These are phyloP conservation scores for Rubus parviflorus DNA, from an alignment of 306 rosid species.

Conservation along the genomic window DNA sequence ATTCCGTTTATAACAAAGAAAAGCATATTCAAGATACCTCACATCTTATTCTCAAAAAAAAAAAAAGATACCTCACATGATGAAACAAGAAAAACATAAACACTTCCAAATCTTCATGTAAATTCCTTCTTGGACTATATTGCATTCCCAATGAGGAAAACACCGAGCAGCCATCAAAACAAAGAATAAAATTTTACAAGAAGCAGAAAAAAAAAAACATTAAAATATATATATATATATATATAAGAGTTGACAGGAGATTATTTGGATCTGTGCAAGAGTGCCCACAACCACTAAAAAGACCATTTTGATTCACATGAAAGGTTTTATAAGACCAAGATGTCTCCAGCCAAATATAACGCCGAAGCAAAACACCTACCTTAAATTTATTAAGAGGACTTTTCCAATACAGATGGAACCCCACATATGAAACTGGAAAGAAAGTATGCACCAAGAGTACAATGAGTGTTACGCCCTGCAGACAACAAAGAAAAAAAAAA, in stretches of 20 bases:
- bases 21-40: not conserved
- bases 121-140: not conserved
- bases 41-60: too few relatives aligned
- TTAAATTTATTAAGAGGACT: conserved; percentile 54
- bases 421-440: conserved; percentile 81
- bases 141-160: not conserved
- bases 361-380: conserved; percentile 41
- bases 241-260: not conserved
- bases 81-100: not conserved
- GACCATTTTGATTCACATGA: not conserved
- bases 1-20: conserved; percentile 1
- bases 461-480: conserved; percentile 71
- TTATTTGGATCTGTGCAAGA: conserved; percentile 1
- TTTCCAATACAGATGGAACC: conserved; percentile 65
- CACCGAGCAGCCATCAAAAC: not conserved
- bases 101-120: not conserved
- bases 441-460: conserved; percentile 59
- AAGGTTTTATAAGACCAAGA: not conserved
- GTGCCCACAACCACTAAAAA: not conserved
- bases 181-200: not conserved
- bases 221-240: too few relatives aligned
- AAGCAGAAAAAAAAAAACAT: not conserved
- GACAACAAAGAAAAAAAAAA: conserved; percentile 16
- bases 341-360: not conserved
- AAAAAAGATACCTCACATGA: not conserved